Base-by-base conservation (phyloP, 495 filamentous ascomycete genomes). In the Hypoxylon subgilvum region DNA sequence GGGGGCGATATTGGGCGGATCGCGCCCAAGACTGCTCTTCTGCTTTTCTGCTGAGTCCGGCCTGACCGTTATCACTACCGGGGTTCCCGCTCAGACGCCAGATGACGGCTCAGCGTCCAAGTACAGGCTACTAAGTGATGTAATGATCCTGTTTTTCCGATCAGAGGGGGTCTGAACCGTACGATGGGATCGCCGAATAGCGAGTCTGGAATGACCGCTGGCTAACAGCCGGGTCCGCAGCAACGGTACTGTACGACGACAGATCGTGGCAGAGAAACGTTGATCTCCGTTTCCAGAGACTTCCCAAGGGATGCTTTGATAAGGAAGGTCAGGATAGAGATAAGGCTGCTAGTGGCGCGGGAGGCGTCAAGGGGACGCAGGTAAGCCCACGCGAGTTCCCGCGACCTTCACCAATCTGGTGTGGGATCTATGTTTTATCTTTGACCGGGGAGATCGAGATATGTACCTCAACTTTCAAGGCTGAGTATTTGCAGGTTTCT, bases 291-390 rank as follows among this genome's bases (percentile, higher is more conserved):
- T 35, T 64, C 48, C 38, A 35, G 45, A 35, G 43, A 42, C 21
- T 42, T 16, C 51, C 30, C 28, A 43, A 46, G 39, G 50, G 30
- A 40, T 38, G 25, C 19, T 23, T 54, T 52, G 61, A 65, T 61
- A 65, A 65, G 61, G 31, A 52, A 51, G 50, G 38, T 51, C 32
- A 46, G 49, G 52, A 22, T 38, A 34, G 48, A 61, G 61, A 65
- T 61, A 65, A 65, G 56, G 46, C 51, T 56, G 50, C 56, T 58
- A 44, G 53, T 54, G 54, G 49, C 56, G 32, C 61, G 56, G 49
- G 49, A 51, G 40, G 38, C 41, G 51, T 42, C 40, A 16, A 50
- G 30, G 49, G 19, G 49, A 47, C 44, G 55, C 44, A 64, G 40
- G 13, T 43, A 19, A 51, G 19, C 43, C 61, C 61, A 64, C 54